Evolutionary conservation across 208 protist genomes (phyloP).

Genomic region (Trypanosomatidae sp.): DNA sequence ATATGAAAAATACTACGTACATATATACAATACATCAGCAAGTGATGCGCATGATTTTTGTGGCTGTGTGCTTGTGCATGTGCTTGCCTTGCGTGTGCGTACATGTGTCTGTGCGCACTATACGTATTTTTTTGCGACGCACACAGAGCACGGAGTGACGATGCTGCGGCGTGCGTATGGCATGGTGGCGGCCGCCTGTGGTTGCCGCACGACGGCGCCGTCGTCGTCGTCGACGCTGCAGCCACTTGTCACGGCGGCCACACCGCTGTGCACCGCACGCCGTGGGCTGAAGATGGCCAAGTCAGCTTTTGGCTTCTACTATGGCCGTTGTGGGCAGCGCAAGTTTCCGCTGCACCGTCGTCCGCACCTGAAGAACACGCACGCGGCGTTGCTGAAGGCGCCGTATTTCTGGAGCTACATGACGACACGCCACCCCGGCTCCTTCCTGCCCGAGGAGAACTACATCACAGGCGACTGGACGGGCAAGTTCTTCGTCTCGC

Average conservation of each 20-base stretch:
- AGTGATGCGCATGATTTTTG: too few species aligned
- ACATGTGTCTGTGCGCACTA: slow-evolving; percentile 3
- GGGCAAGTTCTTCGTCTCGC: slow-evolving; percentile 84
- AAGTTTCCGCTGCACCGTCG: slow-evolving; percentile 72
- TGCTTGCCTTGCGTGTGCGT: too few species aligned
- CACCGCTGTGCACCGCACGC: background rate
- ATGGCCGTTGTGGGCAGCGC: slow-evolving; percentile 62
- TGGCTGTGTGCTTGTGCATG: too few species aligned
- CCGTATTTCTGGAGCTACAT: slow-evolving; percentile 85
- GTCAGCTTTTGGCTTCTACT: slow-evolving; percentile 81
- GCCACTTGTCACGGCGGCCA: slow-evolving; percentile 3
- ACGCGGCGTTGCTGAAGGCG: slow-evolving; percentile 75
- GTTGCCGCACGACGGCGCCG: slow-evolving; percentile 1
- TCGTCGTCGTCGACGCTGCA: slow-evolving; percentile 9
- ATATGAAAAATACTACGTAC: too few species aligned
- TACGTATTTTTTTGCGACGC: background rate
- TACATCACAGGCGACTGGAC: slow-evolving; percentile 90
- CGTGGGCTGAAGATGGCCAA: slow-evolving; percentile 85
- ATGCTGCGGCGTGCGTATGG: slow-evolving; percentile 28
- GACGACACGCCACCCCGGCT: slow-evolving; percentile 66
- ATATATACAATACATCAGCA: too few species aligned
- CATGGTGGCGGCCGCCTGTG: slow-evolving; percentile 3
- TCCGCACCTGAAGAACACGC: slow-evolving; percentile 76
- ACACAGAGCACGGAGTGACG: background rate
- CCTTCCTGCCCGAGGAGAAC: slow-evolving; percentile 80